Conservation (phyloP, 1,139 yeast genomes). For the Yamadazyma trypodendri region DNA sequence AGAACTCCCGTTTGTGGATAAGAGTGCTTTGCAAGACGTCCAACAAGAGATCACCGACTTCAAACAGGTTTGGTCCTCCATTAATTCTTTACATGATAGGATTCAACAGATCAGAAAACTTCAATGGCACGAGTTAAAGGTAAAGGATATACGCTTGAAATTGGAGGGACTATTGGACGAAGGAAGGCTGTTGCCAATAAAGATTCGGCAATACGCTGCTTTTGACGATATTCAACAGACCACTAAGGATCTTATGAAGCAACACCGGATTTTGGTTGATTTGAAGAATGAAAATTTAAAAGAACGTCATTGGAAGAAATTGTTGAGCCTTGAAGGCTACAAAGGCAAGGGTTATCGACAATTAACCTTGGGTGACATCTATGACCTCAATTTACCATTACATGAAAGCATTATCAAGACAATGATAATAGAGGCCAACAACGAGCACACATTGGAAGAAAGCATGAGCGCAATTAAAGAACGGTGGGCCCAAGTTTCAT, state of each 20-base stretch:
- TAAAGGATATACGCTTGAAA: conserved; percentile 45
- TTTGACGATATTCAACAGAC: conserved; percentile 56
- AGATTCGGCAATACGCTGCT: conserved; percentile 67
- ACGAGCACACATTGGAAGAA: conserved; percentile 67
- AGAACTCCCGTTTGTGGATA: conserved; percentile 12
- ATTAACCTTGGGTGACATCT: conserved; percentile 57
- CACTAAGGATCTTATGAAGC: conserved; percentile 41
- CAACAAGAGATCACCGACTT: conserved; percentile 58
- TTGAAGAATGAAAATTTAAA: conserved; percentile 59
- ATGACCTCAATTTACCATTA: conserved; percentile 51
- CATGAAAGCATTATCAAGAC: conserved; percentile 50
- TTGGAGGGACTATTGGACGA: conserved; percentile 51
- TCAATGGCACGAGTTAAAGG: conserved; percentile 53
- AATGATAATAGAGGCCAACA: conserved; percentile 63
- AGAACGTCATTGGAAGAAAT: conserved; percentile 67
- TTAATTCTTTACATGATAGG: conserved; percentile 55
- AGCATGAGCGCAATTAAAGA: conserved; percentile 47
- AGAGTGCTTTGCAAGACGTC: conserved; percentile 28
- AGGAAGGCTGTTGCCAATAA: conserved; percentile 55
- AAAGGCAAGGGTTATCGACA: conserved; percentile 14
- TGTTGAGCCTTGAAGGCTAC: conserved; percentile 36
- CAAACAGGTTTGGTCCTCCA: conserved; percentile 63
- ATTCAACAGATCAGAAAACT: conserved; percentile 42
- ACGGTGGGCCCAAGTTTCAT: conserved; percentile 48
- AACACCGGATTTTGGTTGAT: conserved; percentile 42